These are phyloP conservation scores for Narthecium ossifragum DNA, from an alignment of 106 monocot genomes.

Conservation along the genomic window DNA sequence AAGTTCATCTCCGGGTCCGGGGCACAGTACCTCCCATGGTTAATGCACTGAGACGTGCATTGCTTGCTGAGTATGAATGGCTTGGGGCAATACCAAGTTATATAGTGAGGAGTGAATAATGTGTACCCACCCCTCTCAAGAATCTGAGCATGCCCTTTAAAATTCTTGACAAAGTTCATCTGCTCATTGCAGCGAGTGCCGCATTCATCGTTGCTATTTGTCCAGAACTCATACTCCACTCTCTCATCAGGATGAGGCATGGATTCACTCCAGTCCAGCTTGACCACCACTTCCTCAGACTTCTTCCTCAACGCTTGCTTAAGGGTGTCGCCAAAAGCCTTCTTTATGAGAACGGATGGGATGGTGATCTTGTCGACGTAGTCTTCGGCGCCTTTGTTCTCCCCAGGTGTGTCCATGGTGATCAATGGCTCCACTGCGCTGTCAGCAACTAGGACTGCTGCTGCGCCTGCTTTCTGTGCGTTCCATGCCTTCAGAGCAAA, in stretches of 20 bases:
- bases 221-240: conserved; percentile 78
- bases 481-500: conserved; percentile 76
- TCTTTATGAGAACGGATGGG: conserved; percentile 52
- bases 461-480: conserved; percentile 59
- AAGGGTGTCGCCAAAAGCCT: conserved; percentile 41
- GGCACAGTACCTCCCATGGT: conserved; percentile 83
- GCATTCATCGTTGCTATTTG: conserved; percentile 73
- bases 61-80: conserved; percentile 51
- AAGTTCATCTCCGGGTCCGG: conserved; percentile 91
- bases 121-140: conserved; percentile 70
- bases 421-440: conserved; percentile 50
- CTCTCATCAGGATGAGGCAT: conserved; percentile 70
- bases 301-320: conserved; percentile 33
- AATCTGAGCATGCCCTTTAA: conserved; percentile 83
- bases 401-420: conserved; percentile 71
- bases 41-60: conserved; percentile 85
- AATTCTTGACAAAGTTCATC: conserved; percentile 59
- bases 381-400: conserved; percentile 19
- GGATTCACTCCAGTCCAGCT: conserved; percentile 67
- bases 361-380: conserved; percentile 49
- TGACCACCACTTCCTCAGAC: conserved; percentile 37
- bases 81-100: conserved; percentile 86
- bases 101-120: conserved; percentile 86
- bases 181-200: conserved; percentile 56
- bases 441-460: conserved; percentile 56